Evolutionary conservation across 306 rosid species (phyloP).

Genomic region (Cotoneaster glaucophyllus): DNA sequence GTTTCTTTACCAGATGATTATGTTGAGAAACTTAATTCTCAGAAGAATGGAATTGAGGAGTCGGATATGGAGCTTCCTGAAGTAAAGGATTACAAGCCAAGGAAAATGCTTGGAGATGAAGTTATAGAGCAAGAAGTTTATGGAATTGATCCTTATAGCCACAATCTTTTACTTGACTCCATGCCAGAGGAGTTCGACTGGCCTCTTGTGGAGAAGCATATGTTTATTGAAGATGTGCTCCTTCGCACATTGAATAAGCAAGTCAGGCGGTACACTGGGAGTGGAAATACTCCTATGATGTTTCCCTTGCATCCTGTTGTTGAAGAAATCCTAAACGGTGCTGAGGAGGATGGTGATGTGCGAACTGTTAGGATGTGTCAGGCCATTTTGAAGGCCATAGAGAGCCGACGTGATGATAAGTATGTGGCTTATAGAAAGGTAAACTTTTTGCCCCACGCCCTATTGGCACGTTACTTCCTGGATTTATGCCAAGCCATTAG

Average conservation of each 20-base stretch:
- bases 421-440: slow-evolving; percentile 98
- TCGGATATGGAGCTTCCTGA: slow-evolving; percentile 98
- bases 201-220: slow-evolving; percentile 68
- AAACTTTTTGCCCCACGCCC: not conserved
- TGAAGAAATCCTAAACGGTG: slow-evolving; percentile 62
- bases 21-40: slow-evolving; percentile 79
- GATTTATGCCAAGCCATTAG: slow-evolving; percentile 1
- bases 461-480: not conserved
- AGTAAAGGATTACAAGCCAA: slow-evolving; percentile 92
- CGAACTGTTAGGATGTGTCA: slow-evolving; percentile 67
- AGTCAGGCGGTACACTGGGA: slow-evolving; percentile 77
- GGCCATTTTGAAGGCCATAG: slow-evolving; percentile 68
- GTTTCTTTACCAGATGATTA: slow-evolving; percentile 95
- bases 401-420: slow-evolving; percentile 82
- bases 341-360: slow-evolving; percentile 55
- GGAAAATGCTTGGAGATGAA: slow-evolving; percentile 84
- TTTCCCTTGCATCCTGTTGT: slow-evolving; percentile 68
- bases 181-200: slow-evolving; percentile 88
- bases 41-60: slow-evolving; percentile 93
- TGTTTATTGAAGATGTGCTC: slow-evolving; percentile 81
- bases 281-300: slow-evolving; percentile 82
- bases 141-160: slow-evolving; percentile 96
- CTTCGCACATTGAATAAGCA: slow-evolving; percentile 75
- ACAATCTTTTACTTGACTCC: slow-evolving; percentile 96
- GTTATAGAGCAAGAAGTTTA: slow-evolving; percentile 98